phyloP scores from a whole-genome alignment of 257 asterid genomes.

The Thymus mandschuricus region DNA sequence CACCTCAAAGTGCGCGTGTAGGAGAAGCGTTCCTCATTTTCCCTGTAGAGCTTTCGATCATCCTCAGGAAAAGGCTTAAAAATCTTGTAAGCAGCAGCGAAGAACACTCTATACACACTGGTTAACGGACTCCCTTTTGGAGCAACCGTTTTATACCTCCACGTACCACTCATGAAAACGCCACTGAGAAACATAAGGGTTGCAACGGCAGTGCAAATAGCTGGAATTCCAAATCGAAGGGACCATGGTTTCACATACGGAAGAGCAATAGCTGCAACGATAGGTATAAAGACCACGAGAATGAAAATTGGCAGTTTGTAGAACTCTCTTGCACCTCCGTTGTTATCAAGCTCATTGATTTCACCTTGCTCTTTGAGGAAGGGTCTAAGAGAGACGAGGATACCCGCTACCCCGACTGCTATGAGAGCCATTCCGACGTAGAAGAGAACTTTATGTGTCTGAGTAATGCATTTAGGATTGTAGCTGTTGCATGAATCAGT shows the following conservation, averaged over 20 bases:
- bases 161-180: conserved; percentile 25
- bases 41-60: conserved; percentile 17
- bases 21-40: conserved; percentile 7
- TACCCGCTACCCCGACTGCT: conserved; percentile 61
- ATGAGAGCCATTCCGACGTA: conserved; percentile 58
- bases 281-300: conserved; percentile 30
- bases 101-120: conserved; percentile 48
- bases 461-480: conserved; percentile 49
- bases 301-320: conserved; percentile 6
- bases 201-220: conserved; percentile 48
- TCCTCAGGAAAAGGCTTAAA: conserved; percentile 32
- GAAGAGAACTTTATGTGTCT: conserved; percentile 50
- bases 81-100: conserved; percentile 42
- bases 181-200: conserved; percentile 44
- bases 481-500: conserved; percentile 51
- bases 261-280: conserved; percentile 55
- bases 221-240: conserved; percentile 61
- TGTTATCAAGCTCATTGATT: not conserved
- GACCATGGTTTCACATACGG: conserved; percentile 68
- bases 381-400: conserved; percentile 44
- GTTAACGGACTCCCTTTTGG: conserved; percentile 49
- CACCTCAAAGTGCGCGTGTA: conserved; percentile 47
- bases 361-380: conserved; percentile 38
- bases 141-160: not conserved
- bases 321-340: not conserved